phyloP scores from a whole-genome alignment of 208 protist species.

The Vickermania spadyakhi region DNA sequence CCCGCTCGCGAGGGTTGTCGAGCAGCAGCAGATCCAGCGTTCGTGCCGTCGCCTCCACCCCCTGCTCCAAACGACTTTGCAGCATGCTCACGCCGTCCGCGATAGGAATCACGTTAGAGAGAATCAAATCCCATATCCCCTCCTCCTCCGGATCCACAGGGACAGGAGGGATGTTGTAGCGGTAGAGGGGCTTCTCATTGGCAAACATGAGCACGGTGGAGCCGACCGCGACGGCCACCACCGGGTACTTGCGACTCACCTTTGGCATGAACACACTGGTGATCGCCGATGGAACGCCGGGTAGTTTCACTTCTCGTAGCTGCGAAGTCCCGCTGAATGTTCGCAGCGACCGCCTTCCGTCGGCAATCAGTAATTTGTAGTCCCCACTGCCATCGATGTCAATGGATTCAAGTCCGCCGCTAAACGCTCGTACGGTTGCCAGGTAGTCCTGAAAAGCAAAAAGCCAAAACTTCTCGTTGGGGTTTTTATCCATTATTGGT shows the following conservation, averaged over 20 bases:
- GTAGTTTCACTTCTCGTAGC: slow-evolving; percentile 62
- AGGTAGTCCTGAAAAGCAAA: slow-evolving; percentile 88
- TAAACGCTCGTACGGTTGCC: slow-evolving; percentile 66
- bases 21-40: slow-evolving; percentile 70
- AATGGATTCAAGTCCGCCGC: slow-evolving; percentile 61
- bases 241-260: slow-evolving; percentile 76
- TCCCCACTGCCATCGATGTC: slow-evolving; percentile 91
- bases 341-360: slow-evolving; percentile 70
- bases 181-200: slow-evolving; percentile 87
- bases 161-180: slow-evolving; percentile 76
- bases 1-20: slow-evolving; percentile 33
- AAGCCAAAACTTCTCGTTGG: slow-evolving; percentile 77
- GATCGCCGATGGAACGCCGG: slow-evolving; percentile 82
- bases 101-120: slow-evolving; percentile 13
- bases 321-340: slow-evolving; percentile 80
- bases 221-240: slow-evolving; percentile 82
- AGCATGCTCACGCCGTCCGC: slow-evolving; percentile 31
- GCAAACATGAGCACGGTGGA: slow-evolving; percentile 89
- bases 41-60: slow-evolving; percentile 49
- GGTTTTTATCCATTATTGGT: not conserved
- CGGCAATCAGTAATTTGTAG: slow-evolving; percentile 89
- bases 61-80: slow-evolving; percentile 31
- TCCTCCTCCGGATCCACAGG: slow-evolving; percentile 45
- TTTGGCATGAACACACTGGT: slow-evolving; percentile 1
- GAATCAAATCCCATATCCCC: slow-evolving; percentile 50